phyloP scores from a whole-genome alignment of 208 protist genomes.

The Trypanosoma platydactyli region DNA sequence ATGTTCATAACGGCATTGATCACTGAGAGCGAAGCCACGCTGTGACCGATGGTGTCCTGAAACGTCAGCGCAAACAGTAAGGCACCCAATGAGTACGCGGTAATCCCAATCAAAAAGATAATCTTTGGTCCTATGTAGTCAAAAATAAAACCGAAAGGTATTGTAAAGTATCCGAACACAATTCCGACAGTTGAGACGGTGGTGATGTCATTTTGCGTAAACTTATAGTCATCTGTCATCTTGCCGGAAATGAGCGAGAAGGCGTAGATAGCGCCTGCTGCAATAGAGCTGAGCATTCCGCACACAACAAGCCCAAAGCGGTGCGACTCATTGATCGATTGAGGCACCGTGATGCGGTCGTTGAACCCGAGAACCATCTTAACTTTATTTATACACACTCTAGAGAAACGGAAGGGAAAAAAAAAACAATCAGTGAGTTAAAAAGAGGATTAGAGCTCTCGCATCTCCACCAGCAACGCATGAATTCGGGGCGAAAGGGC shows the following conservation, averaged over 20 bases:
- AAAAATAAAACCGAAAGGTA: slow-evolving; percentile 57
- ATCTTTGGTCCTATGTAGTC: slow-evolving; percentile 59
- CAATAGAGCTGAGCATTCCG: slow-evolving; percentile 53
- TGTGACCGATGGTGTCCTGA: slow-evolving; percentile 35
- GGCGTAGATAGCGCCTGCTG: slow-evolving; percentile 37
- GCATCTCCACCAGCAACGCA: not conserved
- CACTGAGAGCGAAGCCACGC: slow-evolving; percentile 37
- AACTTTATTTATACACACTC: not conserved
- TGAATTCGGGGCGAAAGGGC: too few relatives aligned
- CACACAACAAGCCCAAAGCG: slow-evolving; percentile 42
- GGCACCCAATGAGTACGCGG: slow-evolving; percentile 37
- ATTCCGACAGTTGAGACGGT: slow-evolving; percentile 59
- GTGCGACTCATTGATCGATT: slow-evolving; percentile 6
- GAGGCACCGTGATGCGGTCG: slow-evolving; percentile 13
- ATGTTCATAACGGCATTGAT: slow-evolving; percentile 55
- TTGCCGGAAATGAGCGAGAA: slow-evolving; percentile 49
- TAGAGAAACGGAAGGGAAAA: not conserved
- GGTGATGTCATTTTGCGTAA: slow-evolving; percentile 51
- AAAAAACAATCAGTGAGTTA: not conserved
- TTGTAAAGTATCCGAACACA: slow-evolving; percentile 49
- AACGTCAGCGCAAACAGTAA: slow-evolving; percentile 42
- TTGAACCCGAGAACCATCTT: slow-evolving; percentile 23
- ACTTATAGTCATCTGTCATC: slow-evolving; percentile 31
- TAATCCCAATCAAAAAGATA: slow-evolving; percentile 40
- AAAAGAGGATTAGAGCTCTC: slow-evolving; percentile 13